These are phyloP conservation scores for Lipomyces anomalus DNA, from an alignment of 805 yeast genomes.

Conservation along the genomic window DNA sequence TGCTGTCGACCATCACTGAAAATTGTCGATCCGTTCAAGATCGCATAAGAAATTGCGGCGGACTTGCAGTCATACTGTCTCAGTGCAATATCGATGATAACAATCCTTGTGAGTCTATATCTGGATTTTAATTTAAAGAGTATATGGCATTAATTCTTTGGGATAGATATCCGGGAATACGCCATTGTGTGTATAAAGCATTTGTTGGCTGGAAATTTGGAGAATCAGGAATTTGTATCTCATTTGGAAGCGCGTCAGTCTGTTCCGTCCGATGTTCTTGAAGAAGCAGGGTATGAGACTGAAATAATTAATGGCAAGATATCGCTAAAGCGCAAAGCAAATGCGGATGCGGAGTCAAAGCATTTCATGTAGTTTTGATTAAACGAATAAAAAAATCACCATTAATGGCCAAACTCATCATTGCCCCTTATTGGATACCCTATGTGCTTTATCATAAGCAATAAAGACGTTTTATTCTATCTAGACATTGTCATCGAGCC, in stretches of 20 bases:
- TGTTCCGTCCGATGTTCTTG: slow-evolving; percentile 50
- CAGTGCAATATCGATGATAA: slow-evolving; percentile 80
- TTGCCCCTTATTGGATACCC: no score
- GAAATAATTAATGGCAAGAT: slow-evolving; percentile 69
- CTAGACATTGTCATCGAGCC: no score
- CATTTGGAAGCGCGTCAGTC: slow-evolving; percentile 68
- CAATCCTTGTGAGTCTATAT: slow-evolving; percentile 57
- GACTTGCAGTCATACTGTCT: slow-evolving; percentile 64
- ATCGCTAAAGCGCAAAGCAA: slow-evolving; percentile 43
- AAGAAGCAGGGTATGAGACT: slow-evolving; percentile 46
- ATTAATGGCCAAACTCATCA: no score
- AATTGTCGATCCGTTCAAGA: slow-evolving; percentile 59
- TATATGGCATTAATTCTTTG: neutral
- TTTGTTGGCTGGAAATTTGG: slow-evolving; percentile 54
- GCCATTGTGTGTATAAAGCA: slow-evolving; percentile 73
- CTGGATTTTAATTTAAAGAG: no score
- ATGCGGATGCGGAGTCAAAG: no score
- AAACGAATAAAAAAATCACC: no score
- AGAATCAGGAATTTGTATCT: slow-evolving; percentile 73
- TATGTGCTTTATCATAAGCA: no score
- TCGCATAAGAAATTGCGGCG: slow-evolving; percentile 55
- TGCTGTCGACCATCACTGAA: slow-evolving; percentile 53
- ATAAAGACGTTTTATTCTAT: no score
- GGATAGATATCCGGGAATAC: slow-evolving; percentile 49
- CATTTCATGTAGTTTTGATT: no score